A percentile compares a stretch with the other conserved stretches of the same genome.
Evolutionary conservation across 2,329 filamentous ascomycete species (phyloP).

Genomic region (Neurospora crassa): DNA sequence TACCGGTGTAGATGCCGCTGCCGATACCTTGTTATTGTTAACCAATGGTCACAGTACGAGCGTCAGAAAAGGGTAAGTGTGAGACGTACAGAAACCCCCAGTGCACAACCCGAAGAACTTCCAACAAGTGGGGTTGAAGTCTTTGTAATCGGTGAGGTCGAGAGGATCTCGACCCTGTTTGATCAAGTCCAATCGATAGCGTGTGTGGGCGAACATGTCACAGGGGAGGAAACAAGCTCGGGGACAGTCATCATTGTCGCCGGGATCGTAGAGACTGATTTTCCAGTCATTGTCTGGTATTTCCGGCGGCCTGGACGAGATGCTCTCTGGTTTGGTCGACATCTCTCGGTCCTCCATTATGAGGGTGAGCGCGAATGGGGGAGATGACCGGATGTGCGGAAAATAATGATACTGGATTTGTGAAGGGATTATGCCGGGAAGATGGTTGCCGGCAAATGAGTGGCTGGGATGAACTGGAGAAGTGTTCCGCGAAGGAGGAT

Average conservation of each 20-base stretch:
- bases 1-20: conserved; percentile 13
- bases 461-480: not conserved
- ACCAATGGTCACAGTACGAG: not conserved
- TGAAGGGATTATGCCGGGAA: not conserved
- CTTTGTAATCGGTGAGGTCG: conserved; percentile 10
- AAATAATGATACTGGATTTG: conserved; percentile 1
- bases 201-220: conserved; percentile 13
- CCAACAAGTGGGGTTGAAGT: conserved; percentile 12
- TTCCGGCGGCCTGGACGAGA: not conserved
- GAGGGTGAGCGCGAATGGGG: not conserved
- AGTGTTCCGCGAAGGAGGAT: not conserved
- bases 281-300: conserved; percentile 8
- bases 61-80: not conserved
- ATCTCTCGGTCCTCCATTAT: not conserved
- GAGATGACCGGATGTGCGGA: conserved; percentile 4
- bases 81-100: conserved; percentile 5
- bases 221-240: conserved; percentile 13
- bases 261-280: conserved; percentile 10
- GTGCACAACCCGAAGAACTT: conserved; percentile 9
- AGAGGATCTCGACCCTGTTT: conserved; percentile 8
- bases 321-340: not conserved
- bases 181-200: conserved; percentile 10
- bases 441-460: not conserved
- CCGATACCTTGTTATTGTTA: conserved; percentile 10
- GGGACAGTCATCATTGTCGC: conserved; percentile 9